These are phyloP conservation scores for Thyridium curvatum DNA, from an alignment of 2,329 filamentous ascomycete species.

Conservation along the genomic window DNA sequence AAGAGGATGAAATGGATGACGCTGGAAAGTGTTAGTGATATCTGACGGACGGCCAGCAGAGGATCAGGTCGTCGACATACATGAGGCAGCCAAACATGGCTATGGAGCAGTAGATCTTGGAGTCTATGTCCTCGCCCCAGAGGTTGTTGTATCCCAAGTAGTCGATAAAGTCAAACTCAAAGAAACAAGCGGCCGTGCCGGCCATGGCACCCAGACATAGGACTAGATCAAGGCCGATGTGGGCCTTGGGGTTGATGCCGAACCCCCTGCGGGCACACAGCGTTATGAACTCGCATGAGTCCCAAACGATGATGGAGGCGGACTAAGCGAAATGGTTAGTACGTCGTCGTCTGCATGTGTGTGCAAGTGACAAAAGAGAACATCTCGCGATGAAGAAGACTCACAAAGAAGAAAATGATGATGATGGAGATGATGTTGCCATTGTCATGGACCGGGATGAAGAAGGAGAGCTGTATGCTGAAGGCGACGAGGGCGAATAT, in stretches of 20 bases:
- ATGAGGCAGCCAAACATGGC: no score
- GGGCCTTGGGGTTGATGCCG: conserved; percentile 17
- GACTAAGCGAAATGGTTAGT: neutral
- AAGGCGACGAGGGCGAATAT: neutral
- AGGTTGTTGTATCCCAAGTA: neutral
- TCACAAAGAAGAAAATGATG: conserved; percentile 5
- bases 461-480: neutral
- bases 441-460: neutral
- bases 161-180: neutral
- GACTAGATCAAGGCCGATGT: conserved; percentile 17
- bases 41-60: no score
- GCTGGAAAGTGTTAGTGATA: conserved; percentile 4
- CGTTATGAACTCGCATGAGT: conserved; percentile 16
- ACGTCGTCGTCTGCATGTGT: no score
- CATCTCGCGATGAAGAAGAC: neutral
- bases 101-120: no score
- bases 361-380: neutral
- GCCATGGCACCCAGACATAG: conserved; percentile 7
- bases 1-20: conserved; percentile 16
- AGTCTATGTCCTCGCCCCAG: no score
- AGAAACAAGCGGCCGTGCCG: conserved; percentile 1
- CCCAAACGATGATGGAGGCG: conserved; percentile 14
- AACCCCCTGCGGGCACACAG: conserved; percentile 13
- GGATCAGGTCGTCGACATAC: no score
- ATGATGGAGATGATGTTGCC: conserved; percentile 7